Evolutionary conservation across 2,329 filamentous ascomycete species (phyloP).

Genomic region (Gnomoniopsis smithogilvyi): DNA sequence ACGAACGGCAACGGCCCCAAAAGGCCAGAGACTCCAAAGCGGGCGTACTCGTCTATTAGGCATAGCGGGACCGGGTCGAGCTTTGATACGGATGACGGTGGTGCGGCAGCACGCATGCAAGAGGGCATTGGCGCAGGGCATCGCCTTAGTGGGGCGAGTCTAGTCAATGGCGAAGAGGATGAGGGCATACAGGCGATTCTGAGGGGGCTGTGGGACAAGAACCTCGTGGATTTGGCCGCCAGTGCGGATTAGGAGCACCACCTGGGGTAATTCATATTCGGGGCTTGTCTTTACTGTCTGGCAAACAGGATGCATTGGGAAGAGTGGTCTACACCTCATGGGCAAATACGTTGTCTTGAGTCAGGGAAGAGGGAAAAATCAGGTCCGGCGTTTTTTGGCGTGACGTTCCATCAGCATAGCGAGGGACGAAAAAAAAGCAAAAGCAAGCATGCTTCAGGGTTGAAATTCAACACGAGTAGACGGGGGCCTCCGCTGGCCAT

Average conservation of each 20-base stretch:
- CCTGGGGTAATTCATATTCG: background rate
- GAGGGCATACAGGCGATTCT: conserved; percentile 50
- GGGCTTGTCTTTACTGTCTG: too few relatives aligned
- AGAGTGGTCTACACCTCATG: background rate
- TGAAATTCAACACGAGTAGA: background rate
- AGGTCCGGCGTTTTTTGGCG: background rate
- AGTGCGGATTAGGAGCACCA: conserved; percentile 42
- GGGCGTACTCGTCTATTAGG: conserved; percentile 17
- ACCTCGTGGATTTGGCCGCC: conserved; percentile 48
- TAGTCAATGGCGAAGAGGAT: conserved; percentile 47
- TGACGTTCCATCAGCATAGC: background rate
- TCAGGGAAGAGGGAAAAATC: too few relatives aligned
- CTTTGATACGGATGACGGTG: conserved; percentile 43
- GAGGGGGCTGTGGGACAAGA: conserved; percentile 61
- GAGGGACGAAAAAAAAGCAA: background rate
- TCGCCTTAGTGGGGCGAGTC: conserved; percentile 45
- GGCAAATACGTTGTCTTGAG: background rate
- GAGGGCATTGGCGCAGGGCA: conserved; percentile 27
- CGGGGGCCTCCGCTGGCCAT: background rate
- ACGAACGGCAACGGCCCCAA: conserved; percentile 1
- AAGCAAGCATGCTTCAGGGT: background rate
- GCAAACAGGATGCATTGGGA: background rate
- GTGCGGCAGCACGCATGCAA: conserved; percentile 28
- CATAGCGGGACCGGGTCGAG: conserved; percentile 33
- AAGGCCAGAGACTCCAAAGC: conserved; percentile 13